phyloP scores from a whole-genome alignment of 257 asterid genomes.

The Ehretia macrophylla region DNA sequence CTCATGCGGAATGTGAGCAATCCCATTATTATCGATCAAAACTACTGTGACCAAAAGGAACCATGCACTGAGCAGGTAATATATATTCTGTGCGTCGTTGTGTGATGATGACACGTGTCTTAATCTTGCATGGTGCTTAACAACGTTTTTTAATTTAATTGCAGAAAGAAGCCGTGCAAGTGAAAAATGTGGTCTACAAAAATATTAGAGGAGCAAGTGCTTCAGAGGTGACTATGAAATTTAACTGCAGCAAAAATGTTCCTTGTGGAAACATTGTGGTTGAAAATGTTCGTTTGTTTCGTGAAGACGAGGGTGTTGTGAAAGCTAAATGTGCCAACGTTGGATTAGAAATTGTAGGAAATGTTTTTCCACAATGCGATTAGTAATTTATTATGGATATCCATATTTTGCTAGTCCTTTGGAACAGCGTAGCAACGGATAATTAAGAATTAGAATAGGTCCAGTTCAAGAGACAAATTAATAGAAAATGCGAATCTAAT shows the following conservation, averaged over 20 bases:
- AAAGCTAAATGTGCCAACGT: constrained; percentile 25
- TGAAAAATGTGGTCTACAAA: constrained; percentile 57
- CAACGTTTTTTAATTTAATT: neutral
- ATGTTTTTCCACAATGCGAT: no score
- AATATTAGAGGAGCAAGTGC: constrained; percentile 77
- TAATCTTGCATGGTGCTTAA: no score
- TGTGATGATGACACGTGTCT: no score
- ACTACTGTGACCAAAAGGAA: constrained; percentile 62
- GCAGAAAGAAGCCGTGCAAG: constrained; percentile 76
- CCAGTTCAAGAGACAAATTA: no score
- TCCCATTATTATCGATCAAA: constrained; percentile 83
- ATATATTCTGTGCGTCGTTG: no score
- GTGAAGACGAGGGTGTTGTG: constrained; percentile 11
- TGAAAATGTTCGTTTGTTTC: constrained; percentile 42
- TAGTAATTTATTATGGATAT: no score
- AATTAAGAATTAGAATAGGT: no score
- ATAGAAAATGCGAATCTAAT: no score
- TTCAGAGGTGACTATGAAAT: constrained; percentile 48
- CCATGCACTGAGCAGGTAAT: constrained; percentile 60
- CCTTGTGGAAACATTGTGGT: constrained; percentile 63
- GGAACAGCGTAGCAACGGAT: no score
- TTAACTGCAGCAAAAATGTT: constrained; percentile 56
- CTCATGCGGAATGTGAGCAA: constrained; percentile 61
- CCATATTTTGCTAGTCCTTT: no score
- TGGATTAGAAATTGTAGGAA: constrained; percentile 2